These are phyloP conservation scores for Hyphodiscus hymeniophilus DNA, from an alignment of 495 filamentous ascomycete genomes.

Conservation along the genomic window DNA sequence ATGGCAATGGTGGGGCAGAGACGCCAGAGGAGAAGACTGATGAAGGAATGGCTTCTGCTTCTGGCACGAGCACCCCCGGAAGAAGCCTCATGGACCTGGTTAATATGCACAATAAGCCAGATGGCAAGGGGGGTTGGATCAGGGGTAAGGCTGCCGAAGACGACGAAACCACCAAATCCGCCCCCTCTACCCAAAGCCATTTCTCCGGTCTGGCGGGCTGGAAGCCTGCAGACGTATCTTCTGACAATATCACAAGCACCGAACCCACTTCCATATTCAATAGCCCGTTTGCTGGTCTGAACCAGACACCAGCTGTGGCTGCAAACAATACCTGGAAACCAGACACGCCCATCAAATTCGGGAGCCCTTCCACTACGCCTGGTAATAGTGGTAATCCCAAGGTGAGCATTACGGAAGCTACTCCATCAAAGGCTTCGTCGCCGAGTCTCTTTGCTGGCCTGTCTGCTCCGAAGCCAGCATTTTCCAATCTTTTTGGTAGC, in stretches of 20 bases:
- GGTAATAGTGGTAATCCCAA: slow-evolving; percentile 20
- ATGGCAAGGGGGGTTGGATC: too few relatives aligned
- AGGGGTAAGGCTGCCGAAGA: too few relatives aligned
- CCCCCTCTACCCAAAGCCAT: too few relatives aligned
- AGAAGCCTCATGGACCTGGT: slow-evolving; percentile 38
- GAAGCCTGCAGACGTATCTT: too few relatives aligned
- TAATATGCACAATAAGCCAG: too few relatives aligned
- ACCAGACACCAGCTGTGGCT: slow-evolving; percentile 16
- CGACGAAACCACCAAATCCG: slow-evolving; percentile 31
- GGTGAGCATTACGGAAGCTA: slow-evolving; percentile 27
- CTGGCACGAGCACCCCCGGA: slow-evolving; percentile 10
- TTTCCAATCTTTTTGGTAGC: slow-evolving; percentile 14
- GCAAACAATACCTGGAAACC: slow-evolving; percentile 43
- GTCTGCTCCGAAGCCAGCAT: slow-evolving; percentile 3
- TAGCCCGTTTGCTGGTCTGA: slow-evolving; percentile 19
- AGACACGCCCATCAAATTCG: slow-evolving; percentile 43
- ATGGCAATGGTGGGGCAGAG: slow-evolving; percentile 23
- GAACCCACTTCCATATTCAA: slow-evolving; percentile 21
- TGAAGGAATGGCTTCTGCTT: slow-evolving; percentile 16
- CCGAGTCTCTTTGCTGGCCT: slow-evolving; percentile 10
- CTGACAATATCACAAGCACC: slow-evolving; percentile 25
- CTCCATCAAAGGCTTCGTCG: slow-evolving; percentile 21
- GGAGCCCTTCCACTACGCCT: slow-evolving; percentile 10
- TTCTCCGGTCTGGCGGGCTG: too few relatives aligned
- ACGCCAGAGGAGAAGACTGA: slow-evolving; percentile 21